Base-by-base conservation (phyloP, 768 basidiomycete species). In the Termitomyces sp. region DNA sequence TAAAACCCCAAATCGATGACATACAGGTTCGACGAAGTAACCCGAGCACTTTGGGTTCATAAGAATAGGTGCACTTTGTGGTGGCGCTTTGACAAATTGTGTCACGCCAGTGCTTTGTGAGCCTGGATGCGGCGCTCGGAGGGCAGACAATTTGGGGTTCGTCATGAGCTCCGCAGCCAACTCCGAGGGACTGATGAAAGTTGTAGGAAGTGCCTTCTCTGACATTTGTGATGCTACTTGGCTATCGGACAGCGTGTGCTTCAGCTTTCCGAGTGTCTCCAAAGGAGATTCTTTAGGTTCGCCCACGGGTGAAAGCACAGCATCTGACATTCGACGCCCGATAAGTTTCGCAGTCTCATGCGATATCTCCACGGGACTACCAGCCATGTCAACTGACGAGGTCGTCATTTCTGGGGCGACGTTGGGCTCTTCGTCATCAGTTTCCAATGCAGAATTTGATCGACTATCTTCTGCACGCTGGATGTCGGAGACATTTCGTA, bases 11-110 rank as follows among this genome's bases (percentile, higher is more conserved):
- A 4, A 26, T 34, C n/a, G 32, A 30, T 41, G 56, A 5, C 38
- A 26, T 64, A 97, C 93, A 34, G 94, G 93, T 67, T 98, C 96
- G 44, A 98, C 84, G 65, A 98, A 98, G 69, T 99, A 99, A 8
- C 94, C 95, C 1, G 94, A 96, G 70, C 97, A 98, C 63, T 87
- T 86, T 14, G 87, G 75, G 64, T 94, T 91, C 35, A 78, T 70
- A 45, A 95, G 68, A 37, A 90, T 87, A 2, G 89, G 88, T 2
- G 82, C 77, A 54, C 83, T 85, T 45, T 64, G 76, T 68, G 28
- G 73, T 26, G 44, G 67, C 59, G 60, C 61, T 64, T 52, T 71
- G 64, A 30, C 21, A 38, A 55, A 62, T 41, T 57, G 71, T 11
- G 55, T 61, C 53, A 65, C 48, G 7, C 53, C 48, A 24, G 55